phyloP scores from a whole-genome alignment of 2,329 filamentous ascomycete genomes.

The Aspergillus niger region DNA sequence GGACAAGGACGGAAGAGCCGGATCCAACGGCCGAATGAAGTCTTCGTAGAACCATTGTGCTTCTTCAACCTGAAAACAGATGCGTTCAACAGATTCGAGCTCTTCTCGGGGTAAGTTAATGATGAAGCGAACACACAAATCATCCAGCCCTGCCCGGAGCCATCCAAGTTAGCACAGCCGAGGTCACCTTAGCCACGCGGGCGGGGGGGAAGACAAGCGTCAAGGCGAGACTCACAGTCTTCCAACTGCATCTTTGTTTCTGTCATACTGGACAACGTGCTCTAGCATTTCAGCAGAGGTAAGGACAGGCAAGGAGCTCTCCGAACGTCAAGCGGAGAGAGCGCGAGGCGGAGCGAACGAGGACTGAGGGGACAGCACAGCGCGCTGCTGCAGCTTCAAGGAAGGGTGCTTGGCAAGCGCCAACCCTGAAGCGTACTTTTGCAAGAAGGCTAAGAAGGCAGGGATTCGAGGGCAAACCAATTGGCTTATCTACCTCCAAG shows the following conservation, averaged over 20 bases:
- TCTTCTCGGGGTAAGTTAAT: constrained; percentile 94
- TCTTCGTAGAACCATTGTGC: constrained; percentile 99
- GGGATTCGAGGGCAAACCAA: not conserved
- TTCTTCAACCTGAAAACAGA: constrained; percentile 98
- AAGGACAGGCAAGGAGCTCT: constrained; percentile 26
- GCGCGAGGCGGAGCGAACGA: constrained; percentile 23
- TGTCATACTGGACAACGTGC: constrained; percentile 66
- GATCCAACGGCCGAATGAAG: constrained; percentile 89
- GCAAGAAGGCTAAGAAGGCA: constrained; percentile 3
- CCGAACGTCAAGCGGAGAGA: constrained; percentile 19
- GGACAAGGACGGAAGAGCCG: constrained; percentile 79
- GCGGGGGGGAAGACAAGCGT: not conserved
- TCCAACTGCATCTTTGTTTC: constrained; percentile 80
- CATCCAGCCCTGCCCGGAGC: constrained; percentile 75
- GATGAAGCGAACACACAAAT: constrained; percentile 96
- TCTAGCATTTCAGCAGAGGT: constrained; percentile 60
- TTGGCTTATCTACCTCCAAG: constrained; percentile 9
- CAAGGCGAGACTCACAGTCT: constrained; percentile 67
- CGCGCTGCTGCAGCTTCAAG: constrained; percentile 29
- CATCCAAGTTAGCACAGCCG: constrained; percentile 26
- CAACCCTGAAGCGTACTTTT: constrained; percentile 27
- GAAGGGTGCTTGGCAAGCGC: constrained; percentile 30
- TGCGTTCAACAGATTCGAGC: constrained; percentile 82
- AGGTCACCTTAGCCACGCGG: not conserved
- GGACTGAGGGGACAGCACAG: constrained; percentile 23